phyloP scores from a whole-genome alignment of 192 early-diverging fungal species.

The Coemansia sp. region DNA sequence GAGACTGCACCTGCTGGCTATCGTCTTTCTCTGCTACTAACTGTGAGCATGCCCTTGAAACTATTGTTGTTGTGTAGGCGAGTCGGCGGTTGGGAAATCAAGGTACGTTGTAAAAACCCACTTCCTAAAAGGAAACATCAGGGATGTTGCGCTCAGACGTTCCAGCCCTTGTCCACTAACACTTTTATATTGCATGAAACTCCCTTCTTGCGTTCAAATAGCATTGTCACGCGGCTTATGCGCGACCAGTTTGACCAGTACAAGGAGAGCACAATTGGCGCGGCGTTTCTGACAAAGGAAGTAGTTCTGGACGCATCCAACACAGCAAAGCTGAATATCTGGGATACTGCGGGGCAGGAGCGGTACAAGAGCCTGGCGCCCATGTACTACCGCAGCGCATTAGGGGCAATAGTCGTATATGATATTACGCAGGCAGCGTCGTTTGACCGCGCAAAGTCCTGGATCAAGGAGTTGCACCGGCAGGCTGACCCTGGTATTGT shows the following conservation, averaged over 20 bases:
- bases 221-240: constrained; percentile 91
- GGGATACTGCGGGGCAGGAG: constrained; percentile 97
- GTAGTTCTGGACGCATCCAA: constrained; percentile 80
- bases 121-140: neutral
- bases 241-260: constrained; percentile 94
- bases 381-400: constrained; percentile 98
- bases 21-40: neutral
- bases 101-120: constrained; percentile 55
- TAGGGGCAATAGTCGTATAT: constrained; percentile 95
- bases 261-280: constrained; percentile 98
- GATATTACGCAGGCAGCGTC: constrained; percentile 90
- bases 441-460: constrained; percentile 89
- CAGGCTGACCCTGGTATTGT: constrained; percentile 91
- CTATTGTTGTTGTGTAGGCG: constrained; percentile 54
- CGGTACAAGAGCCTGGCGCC: constrained; percentile 94
- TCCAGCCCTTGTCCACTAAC: neutral
- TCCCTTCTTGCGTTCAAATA: constrained; percentile 18
- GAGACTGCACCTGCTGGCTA: neutral
- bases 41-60: neutral
- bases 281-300: constrained; percentile 89
- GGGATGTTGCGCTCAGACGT: neutral
- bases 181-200: neutral
- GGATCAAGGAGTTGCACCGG: constrained; percentile 95
- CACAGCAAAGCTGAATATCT: constrained; percentile 78
- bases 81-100: constrained; percentile 97